phyloP scores from a whole-genome alignment of 164 flowering plant genomes.

The Vitis amurensis region DNA sequence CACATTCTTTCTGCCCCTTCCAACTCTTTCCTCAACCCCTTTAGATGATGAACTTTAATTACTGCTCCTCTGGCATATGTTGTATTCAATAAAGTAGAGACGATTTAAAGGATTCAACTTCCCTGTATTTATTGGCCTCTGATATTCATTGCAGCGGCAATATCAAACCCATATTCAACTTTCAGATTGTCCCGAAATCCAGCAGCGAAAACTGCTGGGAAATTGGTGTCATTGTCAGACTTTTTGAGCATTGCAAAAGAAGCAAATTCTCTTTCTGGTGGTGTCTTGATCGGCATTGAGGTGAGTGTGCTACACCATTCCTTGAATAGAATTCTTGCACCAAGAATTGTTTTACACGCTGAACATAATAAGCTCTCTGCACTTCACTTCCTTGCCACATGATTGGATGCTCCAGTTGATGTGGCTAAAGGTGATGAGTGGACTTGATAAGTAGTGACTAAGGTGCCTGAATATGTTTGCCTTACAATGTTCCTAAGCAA shows the following conservation, averaged over 20 bases:
- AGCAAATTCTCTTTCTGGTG: conserved; percentile 47
- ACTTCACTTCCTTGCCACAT: neutral
- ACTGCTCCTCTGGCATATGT: too few relatives aligned
- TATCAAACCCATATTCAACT: conserved; percentile 32
- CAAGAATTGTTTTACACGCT: neutral
- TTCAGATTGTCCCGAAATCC: conserved; percentile 45
- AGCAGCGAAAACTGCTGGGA: conserved; percentile 31
- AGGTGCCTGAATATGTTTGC: too few relatives aligned
- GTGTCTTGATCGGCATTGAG: conserved; percentile 58
- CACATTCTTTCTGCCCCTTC: too few relatives aligned
- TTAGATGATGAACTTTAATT: too few relatives aligned
- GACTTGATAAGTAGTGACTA: too few relatives aligned
- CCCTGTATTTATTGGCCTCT: neutral
- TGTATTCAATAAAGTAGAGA: too few relatives aligned
- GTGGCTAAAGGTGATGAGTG: neutral
- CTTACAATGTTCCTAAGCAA: too few relatives aligned
- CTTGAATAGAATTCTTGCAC: neutral
- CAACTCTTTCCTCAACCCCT: too few relatives aligned
- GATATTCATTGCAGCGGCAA: conserved; percentile 38
- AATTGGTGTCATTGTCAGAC: conserved; percentile 36
- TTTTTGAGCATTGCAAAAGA: conserved; percentile 48
- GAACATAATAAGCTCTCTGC: neutral
- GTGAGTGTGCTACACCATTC: conserved; percentile 22
- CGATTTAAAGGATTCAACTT: neutral
- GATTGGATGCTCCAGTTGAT: neutral